phyloP scores from a whole-genome alignment of 139 green algal genomes.

The Pedinophyceae sp. region DNA sequence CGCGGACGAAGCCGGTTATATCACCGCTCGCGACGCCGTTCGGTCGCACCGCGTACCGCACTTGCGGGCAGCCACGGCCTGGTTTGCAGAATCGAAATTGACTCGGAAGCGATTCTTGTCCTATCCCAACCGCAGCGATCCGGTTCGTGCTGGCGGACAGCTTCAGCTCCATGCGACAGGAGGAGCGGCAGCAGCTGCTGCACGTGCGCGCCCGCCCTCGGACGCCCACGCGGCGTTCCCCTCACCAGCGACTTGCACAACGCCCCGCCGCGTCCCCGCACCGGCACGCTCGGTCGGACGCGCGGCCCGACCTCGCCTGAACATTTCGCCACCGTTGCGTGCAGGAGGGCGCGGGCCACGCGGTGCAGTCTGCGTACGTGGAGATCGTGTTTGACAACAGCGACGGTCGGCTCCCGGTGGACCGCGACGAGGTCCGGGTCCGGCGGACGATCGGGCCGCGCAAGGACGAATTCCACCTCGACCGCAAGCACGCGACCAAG shows the following conservation, averaged over 20 bases:
- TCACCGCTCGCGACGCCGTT: background rate
- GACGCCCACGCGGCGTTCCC: too few species aligned
- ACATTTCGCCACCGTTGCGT: too few species aligned
- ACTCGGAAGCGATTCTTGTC: background rate
- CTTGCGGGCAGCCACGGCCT: too few species aligned
- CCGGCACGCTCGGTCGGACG: too few species aligned
- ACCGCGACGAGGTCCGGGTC: conserved; percentile 75
- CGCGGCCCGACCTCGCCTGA: too few species aligned
- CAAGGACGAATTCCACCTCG: conserved; percentile 93
- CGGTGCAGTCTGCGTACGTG: conserved; percentile 74
- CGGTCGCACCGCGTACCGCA: too few species aligned
- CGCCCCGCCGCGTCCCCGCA: too few species aligned
- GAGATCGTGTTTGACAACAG: conserved; percentile 98
- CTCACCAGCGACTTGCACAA: too few species aligned
- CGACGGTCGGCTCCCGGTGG: conserved; percentile 79
- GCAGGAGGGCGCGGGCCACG: conserved; percentile 85
- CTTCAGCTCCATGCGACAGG: conserved; percentile 39
- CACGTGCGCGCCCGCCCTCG: too few species aligned
- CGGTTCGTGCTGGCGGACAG: conserved; percentile 92
- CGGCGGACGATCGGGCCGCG: conserved; percentile 73
- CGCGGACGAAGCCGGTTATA: conserved; percentile 6
- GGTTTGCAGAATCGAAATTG: too few species aligned
- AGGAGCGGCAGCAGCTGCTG: conserved; percentile 82
- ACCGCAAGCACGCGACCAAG: conserved; percentile 89
- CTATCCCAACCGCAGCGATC: conserved; percentile 60